Evolutionary conservation across 805 yeast genomes (phyloP), one percentile per base, ranked within the genome.

Genomic region (Zygotorulaspora chibaensis): DNA sequence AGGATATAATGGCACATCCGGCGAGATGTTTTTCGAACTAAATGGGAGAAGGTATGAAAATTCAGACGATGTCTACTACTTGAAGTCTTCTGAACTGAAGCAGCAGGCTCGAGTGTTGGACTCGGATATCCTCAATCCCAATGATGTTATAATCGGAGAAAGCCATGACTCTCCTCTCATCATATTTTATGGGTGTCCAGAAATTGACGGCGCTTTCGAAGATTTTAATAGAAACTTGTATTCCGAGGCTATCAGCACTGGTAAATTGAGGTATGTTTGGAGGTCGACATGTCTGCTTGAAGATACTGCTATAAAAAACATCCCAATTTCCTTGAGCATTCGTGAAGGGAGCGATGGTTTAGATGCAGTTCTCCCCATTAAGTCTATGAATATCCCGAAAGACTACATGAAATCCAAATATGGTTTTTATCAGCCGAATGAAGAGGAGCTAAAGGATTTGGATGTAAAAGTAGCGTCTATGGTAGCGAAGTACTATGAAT

Each of bases 41-140:
- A 62, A 62, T 41, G 55, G 55, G 2, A 47, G 53, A 40, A 48
- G 38, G 13, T 83, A 82, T 57, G 81, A 89, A 55, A 77, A 83
- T 8, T 69, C 82, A 2, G 86, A 79, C 45, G 95, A 84, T 46
- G 75, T 88, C 1, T 93, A 79, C 62, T 95, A 96, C 2, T 70
- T 93, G 46, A 83, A 84, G 61, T 77, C 87, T 0, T 69, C 70
- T 20, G 66, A 68, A n/a, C 55, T 60, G 5, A 43, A 50, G 18
- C 46, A 42, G 9, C 67, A 62, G 42, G 47, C 54, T 7, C 20
- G 20, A 17, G 26, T 54, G 8, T 38, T 52, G 1, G 63, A 59
- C 38, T 47, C 48, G 3, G 40, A 48, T 3, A 41, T 56, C 2
- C 25, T 67, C 12, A 37, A 67, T 3, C 70, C 79, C 0, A 75